Evolutionary conservation across 495 filamentous ascomycete genomes (phyloP).

Genomic region (Aspergillus bertholletiae): DNA sequence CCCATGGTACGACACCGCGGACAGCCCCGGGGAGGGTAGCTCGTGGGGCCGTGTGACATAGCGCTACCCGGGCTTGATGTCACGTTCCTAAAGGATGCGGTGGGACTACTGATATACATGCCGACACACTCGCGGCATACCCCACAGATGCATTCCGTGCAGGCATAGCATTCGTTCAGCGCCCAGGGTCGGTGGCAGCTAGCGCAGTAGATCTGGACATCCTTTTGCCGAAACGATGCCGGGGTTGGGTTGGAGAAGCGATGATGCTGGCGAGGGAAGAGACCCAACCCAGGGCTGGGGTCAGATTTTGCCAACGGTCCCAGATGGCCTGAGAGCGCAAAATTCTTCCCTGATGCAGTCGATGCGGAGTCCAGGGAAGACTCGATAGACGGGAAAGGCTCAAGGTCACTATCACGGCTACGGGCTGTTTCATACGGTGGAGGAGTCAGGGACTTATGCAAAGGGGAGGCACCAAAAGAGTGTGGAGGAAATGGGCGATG

Average conservation of each 20-base stretch:
- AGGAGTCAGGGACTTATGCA: constrained; percentile 81
- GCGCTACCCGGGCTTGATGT: constrained; percentile 41
- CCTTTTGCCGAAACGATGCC: constrained; percentile 38
- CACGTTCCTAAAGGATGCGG: constrained; percentile 35
- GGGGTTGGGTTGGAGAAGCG: constrained; percentile 48
- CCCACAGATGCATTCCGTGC: constrained; percentile 91
- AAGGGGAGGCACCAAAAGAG: constrained; percentile 78
- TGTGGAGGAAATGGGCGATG: constrained; percentile 56
- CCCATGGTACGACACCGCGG: constrained; percentile 48
- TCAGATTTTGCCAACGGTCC: constrained; percentile 45
- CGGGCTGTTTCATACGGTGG: constrained; percentile 64
- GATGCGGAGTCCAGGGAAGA: constrained; percentile 56
- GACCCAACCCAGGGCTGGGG: constrained; percentile 45
- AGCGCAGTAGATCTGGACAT: constrained; percentile 86
- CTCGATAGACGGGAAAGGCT: constrained; percentile 85
- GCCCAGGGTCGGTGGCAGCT: constrained; percentile 70
- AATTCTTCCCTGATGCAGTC: constrained; percentile 54
- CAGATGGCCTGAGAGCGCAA: constrained; percentile 54
- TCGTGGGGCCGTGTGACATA: constrained; percentile 33
- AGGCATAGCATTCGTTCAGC: constrained; percentile 79
- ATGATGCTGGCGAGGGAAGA: constrained; percentile 41
- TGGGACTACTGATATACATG: constrained; percentile 59
- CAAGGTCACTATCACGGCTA: constrained; percentile 52
- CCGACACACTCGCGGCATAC: constrained; percentile 83
- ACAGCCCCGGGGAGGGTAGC: constrained; percentile 46